phyloP scores from a whole-genome alignment of 73 alveolate species.

The Stentor coeruleus region DNA sequence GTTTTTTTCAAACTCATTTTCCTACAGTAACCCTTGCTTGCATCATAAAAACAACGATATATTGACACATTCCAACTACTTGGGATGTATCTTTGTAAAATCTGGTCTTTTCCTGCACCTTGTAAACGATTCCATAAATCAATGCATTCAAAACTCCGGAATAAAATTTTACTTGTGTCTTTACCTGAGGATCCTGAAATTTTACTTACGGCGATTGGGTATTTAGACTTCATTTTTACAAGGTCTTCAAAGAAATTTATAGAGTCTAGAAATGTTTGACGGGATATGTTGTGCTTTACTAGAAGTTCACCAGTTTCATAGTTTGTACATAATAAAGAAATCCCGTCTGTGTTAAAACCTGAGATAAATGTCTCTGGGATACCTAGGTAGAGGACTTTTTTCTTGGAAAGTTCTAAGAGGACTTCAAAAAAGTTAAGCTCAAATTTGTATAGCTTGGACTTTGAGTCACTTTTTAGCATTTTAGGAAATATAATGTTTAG shows the following conservation, averaged over 20 bases:
- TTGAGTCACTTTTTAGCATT: no score
- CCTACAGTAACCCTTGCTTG: background rate
- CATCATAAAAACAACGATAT: background rate
- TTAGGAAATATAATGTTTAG: no score
- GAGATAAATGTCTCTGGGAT: conserved; percentile 9
- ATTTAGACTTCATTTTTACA: background rate
- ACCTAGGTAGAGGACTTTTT: background rate
- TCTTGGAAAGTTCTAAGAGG: background rate
- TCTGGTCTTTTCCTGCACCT: background rate
- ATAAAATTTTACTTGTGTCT: background rate
- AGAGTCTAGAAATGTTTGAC: background rate
- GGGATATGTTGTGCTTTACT: background rate
- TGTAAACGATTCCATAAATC: background rate
- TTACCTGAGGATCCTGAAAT: background rate
- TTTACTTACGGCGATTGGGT: background rate
- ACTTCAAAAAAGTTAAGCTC: background rate
- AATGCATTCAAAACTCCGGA: background rate
- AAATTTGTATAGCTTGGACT: no score
- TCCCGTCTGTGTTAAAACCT: background rate
- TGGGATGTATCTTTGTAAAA: background rate
- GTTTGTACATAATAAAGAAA: background rate
- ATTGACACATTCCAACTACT: background rate
- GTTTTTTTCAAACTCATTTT: background rate
- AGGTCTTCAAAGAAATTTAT: background rate
- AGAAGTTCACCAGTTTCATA: background rate